A percentile compares a stretch with the other conserved stretches of the same genome.
phyloP scores from a whole-genome alignment of 176 grass and related monocot genomes.

The Triticum aestivum region DNA sequence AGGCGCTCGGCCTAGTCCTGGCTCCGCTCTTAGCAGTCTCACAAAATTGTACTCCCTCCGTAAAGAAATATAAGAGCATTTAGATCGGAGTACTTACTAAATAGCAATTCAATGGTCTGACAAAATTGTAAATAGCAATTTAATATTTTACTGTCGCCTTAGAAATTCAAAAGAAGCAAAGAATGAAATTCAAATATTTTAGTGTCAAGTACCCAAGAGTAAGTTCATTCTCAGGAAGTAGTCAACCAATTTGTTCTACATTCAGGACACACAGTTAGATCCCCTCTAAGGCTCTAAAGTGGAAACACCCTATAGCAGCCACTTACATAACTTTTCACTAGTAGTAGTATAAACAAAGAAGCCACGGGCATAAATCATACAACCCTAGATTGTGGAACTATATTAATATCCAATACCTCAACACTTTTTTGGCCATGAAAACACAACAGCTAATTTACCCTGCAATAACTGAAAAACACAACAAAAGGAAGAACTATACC shows the following conservation, averaged over 20 bases:
- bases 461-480: conserved; percentile 10
- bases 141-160: neutral
- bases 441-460: conserved; percentile 7
- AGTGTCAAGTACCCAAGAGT: neutral
- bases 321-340: neutral
- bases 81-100: too few species aligned
- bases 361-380: neutral
- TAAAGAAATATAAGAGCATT: too few species aligned
- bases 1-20: too few species aligned
- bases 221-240: neutral
- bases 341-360: conserved; percentile 16
- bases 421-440: conserved; percentile 1
- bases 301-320: neutral
- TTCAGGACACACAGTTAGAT: neutral
- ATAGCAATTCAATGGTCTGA: too few species aligned
- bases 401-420: neutral
- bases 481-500: neutral
- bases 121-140: neutral
- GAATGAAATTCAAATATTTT: neutral
- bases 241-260: neutral
- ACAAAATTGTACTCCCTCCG: too few species aligned
- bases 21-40: too few species aligned
- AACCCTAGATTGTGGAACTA: conserved; percentile 19
- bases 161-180: neutral
- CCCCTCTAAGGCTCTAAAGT: neutral